A percentile compares a stretch with the other conserved stretches of the same genome.
Conservation (phyloP, 371 early-diverging fungal genomes). For the Actinomucor elegans region DNA sequence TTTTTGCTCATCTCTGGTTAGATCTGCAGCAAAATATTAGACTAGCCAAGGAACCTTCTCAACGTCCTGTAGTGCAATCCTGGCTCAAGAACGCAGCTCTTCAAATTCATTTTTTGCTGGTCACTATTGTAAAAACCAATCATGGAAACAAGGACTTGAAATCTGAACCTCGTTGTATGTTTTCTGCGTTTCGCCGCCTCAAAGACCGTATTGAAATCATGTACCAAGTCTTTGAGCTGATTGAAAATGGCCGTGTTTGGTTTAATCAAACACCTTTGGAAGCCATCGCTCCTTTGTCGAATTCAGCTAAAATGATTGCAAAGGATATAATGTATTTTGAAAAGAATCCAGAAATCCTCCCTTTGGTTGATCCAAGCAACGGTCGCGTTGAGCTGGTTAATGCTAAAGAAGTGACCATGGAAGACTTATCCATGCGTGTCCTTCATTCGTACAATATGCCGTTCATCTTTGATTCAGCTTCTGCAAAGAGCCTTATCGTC, state of each 20-base stretch:
- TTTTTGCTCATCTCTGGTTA: slow-evolving; percentile 30
- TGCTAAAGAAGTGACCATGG: background rate
- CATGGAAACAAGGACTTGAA: background rate
- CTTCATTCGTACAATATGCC: slow-evolving; percentile 8
- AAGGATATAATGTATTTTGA: background rate
- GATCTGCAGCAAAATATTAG: slow-evolving; percentile 18
- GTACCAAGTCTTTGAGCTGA: slow-evolving; percentile 14
- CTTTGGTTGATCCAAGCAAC: background rate
- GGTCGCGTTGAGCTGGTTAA: background rate
- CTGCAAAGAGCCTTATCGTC: background rate
- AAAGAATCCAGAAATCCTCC: background rate
- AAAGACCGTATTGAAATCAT: slow-evolving; percentile 20
- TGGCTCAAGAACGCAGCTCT: slow-evolving; percentile 14
- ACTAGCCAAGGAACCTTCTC: slow-evolving; percentile 14
- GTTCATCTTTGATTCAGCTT: background rate
- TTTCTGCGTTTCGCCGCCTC: slow-evolving; percentile 21
- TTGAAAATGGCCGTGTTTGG: slow-evolving; percentile 19
- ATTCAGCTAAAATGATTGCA: background rate
- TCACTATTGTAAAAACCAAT: background rate
- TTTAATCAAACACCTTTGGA: slow-evolving; percentile 9
- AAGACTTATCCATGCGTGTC: background rate
- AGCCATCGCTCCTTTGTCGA: slow-evolving; percentile 7
- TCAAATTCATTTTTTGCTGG: slow-evolving; percentile 15
- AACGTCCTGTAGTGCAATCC: slow-evolving; percentile 5
- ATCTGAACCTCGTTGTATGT: slow-evolving; percentile 10